Conservation (phyloP, 345 rosid species). For the Triadica sebifera region DNA sequence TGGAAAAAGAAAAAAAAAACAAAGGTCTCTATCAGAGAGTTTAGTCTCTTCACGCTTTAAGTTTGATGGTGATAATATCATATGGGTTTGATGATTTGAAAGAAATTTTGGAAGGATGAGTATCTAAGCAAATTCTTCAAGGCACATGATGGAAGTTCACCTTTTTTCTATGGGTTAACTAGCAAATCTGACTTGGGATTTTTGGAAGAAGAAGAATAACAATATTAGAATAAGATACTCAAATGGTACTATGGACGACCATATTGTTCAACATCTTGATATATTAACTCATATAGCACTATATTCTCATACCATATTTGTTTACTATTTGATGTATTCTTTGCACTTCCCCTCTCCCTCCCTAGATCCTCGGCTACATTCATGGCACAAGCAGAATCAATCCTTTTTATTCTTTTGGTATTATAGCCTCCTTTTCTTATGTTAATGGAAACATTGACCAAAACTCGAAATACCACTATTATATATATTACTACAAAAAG, state of each 20-base stretch:
- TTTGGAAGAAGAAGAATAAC: not conserved
- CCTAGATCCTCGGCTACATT: conserved; percentile 20
- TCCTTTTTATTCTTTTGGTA: not conserved
- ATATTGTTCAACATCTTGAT: not conserved
- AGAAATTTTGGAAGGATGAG: conserved; percentile 15
- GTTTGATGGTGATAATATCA: conserved; percentile 22
- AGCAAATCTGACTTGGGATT: not conserved
- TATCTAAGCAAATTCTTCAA: conserved; percentile 2
- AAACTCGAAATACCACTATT: no score
- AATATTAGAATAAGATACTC: conserved; percentile 14
- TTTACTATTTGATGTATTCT: not conserved
- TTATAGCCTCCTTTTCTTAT: no score
- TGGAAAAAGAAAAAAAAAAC: not conserved
- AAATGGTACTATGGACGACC: no score
- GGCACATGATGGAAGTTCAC: not conserved
- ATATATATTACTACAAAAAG: no score
- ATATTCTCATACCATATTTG: not conserved
- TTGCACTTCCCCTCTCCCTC: not conserved
- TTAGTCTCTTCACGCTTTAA: conserved; percentile 51
- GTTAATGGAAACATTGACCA: no score
- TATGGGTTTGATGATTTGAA: conserved; percentile 34
- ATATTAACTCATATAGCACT: not conserved
- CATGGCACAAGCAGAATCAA: not conserved
- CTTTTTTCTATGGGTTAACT: not conserved
- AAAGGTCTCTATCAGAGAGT: conserved; percentile 31